Evolutionary conservation across 257 asterid genomes (phyloP).

Genomic region (Solanum virginianum): DNA sequence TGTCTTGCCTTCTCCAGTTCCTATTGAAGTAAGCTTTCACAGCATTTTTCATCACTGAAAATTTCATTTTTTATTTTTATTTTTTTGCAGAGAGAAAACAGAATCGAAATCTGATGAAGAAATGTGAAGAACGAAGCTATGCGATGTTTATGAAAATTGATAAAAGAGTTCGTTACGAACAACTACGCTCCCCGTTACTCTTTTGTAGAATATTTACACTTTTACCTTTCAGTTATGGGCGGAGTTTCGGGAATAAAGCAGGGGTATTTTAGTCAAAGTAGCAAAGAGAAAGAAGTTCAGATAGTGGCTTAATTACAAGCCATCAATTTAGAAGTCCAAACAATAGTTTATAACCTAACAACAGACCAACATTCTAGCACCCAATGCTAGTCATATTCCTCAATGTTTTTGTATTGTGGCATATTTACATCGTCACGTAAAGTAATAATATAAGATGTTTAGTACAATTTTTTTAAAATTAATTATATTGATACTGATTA

Average conservation of each 20-base stretch:
- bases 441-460: neutral
- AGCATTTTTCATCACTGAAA: neutral
- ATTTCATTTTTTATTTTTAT: neutral
- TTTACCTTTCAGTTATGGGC: neutral
- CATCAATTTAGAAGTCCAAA: neutral
- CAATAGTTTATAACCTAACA: neutral
- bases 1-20: neutral
- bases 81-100: neutral
- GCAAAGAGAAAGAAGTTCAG: neutral
- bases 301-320: neutral
- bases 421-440: neutral
- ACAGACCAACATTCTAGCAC: neutral
- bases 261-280: neutral
- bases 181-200: neutral
- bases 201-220: neutral
- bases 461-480: neutral
- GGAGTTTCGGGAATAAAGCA: neutral
- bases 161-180: neutral
- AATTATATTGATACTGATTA: neutral
- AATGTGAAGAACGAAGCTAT: neutral
- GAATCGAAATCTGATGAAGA: neutral
- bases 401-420: neutral
- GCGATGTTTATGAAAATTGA: neutral
- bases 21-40: neutral
- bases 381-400: neutral